These are phyloP conservation scores for Fistulina hepatica DNA, from an alignment of 1,284 basidiomycete genomes.

Conservation along the genomic window DNA sequence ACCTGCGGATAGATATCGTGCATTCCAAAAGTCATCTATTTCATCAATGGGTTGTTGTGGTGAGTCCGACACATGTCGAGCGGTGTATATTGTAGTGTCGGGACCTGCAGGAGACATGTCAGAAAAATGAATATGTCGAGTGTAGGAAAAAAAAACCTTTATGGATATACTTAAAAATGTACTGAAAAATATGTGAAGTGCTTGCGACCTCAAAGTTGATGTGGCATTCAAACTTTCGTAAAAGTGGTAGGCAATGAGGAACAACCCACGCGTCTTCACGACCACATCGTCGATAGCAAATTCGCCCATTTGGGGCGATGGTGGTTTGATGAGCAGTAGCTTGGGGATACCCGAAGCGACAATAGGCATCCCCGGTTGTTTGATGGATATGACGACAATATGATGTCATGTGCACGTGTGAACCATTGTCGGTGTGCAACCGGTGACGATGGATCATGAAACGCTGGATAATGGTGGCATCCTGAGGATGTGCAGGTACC, in stretches of 20 bases:
- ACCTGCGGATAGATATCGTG: conserved; percentile 23
- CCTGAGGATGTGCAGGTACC: conserved; percentile 18
- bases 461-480: conserved; percentile 17
- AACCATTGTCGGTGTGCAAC: neutral
- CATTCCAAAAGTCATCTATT: conserved; percentile 25
- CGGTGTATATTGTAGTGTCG: conserved; percentile 7
- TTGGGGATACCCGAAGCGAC: conserved; percentile 25
- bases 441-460: conserved; percentile 26
- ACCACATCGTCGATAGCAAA: conserved; percentile 19
- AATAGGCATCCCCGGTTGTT: conserved; percentile 8
- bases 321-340: conserved; percentile 16
- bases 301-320: conserved; percentile 14
- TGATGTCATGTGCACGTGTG: no score
- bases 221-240: conserved; percentile 24
- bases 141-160: conserved; percentile 20
- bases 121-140: neutral
- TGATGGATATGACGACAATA: conserved; percentile 5
- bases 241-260: conserved; percentile 21
- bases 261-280: conserved; percentile 22
- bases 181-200: conserved; percentile 25
- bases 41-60: conserved; percentile 18
- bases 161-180: conserved; percentile 31
- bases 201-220: conserved; percentile 27
- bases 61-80: neutral
- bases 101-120: conserved; percentile 2